phyloP scores from a whole-genome alignment of 2,329 filamentous ascomycete genomes.

The Cladosporium oxysporum region DNA sequence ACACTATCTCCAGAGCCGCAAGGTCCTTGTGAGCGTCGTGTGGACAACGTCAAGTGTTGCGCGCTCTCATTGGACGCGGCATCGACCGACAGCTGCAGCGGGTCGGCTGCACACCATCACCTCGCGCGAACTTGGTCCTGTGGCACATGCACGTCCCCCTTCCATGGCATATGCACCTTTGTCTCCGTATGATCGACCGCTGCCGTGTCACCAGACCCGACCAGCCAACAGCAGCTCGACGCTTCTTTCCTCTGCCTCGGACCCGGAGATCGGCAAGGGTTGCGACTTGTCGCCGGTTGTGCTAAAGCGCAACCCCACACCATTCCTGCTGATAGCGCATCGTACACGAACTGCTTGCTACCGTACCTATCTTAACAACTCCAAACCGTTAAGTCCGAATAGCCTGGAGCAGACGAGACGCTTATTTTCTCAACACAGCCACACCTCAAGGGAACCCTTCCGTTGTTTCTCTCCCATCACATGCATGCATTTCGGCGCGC shows the following conservation, averaged over 20 bases:
- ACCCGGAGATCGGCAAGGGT: constrained; percentile 19
- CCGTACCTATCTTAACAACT: not conserved
- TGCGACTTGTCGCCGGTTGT: not conserved
- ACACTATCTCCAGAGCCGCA: constrained; percentile 15
- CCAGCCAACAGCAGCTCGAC: constrained; percentile 10
- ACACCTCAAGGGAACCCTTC: not conserved
- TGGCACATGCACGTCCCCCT: constrained; percentile 17
- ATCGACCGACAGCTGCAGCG: constrained; percentile 9
- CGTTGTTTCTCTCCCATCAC: not conserved
- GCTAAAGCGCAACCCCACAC: constrained; percentile 1
- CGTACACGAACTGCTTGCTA: constrained; percentile 9
- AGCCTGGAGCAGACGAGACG: not conserved
- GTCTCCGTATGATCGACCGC: constrained; percentile 14
- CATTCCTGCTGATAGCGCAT: not conserved
- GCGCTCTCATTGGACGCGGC: constrained; percentile 9
- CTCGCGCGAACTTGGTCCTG: constrained; percentile 14
- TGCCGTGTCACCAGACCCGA: constrained; percentile 19
- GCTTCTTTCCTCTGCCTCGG: constrained; percentile 4
- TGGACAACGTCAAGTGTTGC: constrained; percentile 3
- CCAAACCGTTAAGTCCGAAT: not conserved
- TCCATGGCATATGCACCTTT: constrained; percentile 14
- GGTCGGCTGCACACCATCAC: constrained; percentile 14
- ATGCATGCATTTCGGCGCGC: constrained; percentile 17
- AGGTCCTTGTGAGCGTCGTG: constrained; percentile 17
- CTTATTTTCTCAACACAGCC: not conserved